phyloP scores from a whole-genome alignment of 345 rosid genomes.

The Brassica incana region DNA sequence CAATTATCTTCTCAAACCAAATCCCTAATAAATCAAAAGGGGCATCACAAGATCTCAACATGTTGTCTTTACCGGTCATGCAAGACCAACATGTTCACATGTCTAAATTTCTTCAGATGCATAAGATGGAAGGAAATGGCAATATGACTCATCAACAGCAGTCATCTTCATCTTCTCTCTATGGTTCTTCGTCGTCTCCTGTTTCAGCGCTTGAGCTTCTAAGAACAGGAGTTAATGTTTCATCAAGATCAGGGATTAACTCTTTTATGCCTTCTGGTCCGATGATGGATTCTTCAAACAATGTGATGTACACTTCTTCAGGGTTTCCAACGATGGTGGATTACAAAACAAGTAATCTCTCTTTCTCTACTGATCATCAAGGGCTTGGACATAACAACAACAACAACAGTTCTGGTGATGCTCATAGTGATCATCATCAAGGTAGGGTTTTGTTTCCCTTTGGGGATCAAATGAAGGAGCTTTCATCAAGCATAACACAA shows the following conservation, averaged over 20 bases:
- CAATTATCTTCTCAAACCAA: background rate
- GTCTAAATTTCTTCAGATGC: background rate
- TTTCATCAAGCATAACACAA: conserved; percentile 39
- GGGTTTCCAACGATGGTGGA: conserved; percentile 44
- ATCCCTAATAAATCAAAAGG: conserved; percentile 1
- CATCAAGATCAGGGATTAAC: conserved; percentile 39
- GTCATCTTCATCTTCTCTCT: conserved; percentile 32
- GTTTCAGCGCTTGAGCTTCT: conserved; percentile 39
- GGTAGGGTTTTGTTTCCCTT: conserved; percentile 40
- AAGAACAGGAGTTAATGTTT: conserved; percentile 36
- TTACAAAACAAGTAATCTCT: conserved; percentile 32
- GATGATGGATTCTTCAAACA: conserved; percentile 37
- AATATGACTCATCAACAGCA: conserved; percentile 30
- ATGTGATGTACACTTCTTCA: conserved; percentile 37
- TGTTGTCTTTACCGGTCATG: background rate
- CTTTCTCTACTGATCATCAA: conserved; percentile 33
- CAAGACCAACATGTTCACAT: background rate
- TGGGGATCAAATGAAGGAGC: conserved; percentile 43
- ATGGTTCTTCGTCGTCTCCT: conserved; percentile 36
- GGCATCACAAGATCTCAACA: background rate
- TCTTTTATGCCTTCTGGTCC: conserved; percentile 37
- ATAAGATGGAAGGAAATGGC: conserved; percentile 19
- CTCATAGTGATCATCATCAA: conserved; percentile 25
- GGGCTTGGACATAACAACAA: conserved; percentile 25
- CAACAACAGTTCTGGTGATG: conserved; percentile 27